phyloP scores from a whole-genome alignment of 345 rosid species.

The Eucalyptus shirleyi region DNA sequence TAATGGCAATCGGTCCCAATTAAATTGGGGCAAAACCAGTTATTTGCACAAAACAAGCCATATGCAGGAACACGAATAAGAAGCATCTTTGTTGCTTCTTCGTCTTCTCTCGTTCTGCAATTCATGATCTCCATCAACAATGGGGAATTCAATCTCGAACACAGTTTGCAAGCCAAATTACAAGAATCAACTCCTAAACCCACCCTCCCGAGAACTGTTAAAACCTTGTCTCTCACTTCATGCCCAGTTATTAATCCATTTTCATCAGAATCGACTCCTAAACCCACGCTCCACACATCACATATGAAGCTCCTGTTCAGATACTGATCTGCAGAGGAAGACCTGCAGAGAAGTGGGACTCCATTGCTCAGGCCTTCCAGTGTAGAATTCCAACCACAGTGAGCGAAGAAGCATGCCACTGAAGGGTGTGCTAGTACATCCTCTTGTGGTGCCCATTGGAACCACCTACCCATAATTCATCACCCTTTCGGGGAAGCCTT shows the following conservation, averaged over 20 bases:
- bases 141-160: neutral
- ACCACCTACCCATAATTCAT: neutral
- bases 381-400: conserved; percentile 1
- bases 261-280: too few species aligned
- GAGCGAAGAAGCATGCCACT: conserved; percentile 8
- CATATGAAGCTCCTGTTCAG: too few species aligned
- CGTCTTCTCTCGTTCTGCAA: neutral
- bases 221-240: too few species aligned
- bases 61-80: neutral
- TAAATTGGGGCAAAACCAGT: neutral
- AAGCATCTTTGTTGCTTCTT: neutral
- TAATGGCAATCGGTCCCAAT: too few species aligned
- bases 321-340: too few species aligned
- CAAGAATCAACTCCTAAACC: too few species aligned
- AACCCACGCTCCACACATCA: too few species aligned
- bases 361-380: neutral
- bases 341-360: too few species aligned
- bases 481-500: neutral
- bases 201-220: too few species aligned
- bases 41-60: neutral
- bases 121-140: neutral
- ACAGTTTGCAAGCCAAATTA: neutral
- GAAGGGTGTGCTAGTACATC: conserved; percentile 9
- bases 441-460: conserved; percentile 12
- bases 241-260: too few species aligned